Base-by-base conservation (phyloP, 2,329 filamentous ascomycete species). In the Aspergillus sergii region DNA sequence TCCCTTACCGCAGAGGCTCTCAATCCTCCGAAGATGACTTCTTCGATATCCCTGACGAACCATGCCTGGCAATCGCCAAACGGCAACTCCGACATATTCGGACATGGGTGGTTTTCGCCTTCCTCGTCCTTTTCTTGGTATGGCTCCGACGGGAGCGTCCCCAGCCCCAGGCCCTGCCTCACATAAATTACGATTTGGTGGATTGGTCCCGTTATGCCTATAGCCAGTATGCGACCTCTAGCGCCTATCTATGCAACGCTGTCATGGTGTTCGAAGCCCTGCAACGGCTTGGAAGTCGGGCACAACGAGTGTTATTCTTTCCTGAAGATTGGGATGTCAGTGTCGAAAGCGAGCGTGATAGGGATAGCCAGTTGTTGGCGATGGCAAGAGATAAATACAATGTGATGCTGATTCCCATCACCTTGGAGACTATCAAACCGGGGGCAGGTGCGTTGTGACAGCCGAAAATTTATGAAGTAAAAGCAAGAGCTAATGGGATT, bases 331-430 rank as follows among this genome's bases (percentile, higher is more conserved):
- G 79, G 78, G 76, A 79, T 65, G 65, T 77, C 48, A 54, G 71
- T 5, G 66, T 78, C 4, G 70, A 74, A 12, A 67, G 67, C 55
- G 66, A 69, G 19, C 64, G 61, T 36, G 75, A 77, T 64, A 73
- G 77, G 19, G 69, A 74, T 43, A 81, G 81, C 62, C 81, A 83
- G 65, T 71, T 87, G 63, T 72, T 87, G 16, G 68, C 79, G 7
- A 64, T 83, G 67, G 85, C 85, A 26, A 76, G 78, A 65, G 78
- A 83, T 59, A 71, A 76, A 23, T 86, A 85, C 72, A 79, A 81
- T 10, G 84, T 82, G 39, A 79, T 82, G 60, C 71, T 86, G 50
- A 74, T 82, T 57, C 83, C 84, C 14, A 77, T 84, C 46, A 71
- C 79, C 59, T 74, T 83, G 8, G 75, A 77, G 51, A 73, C 69